Percentiles rank a stretch among this genome's conserved stretches.
Conservation (phyloP, 352 stramenopile species). For the Blastocystis sp. region DNA sequence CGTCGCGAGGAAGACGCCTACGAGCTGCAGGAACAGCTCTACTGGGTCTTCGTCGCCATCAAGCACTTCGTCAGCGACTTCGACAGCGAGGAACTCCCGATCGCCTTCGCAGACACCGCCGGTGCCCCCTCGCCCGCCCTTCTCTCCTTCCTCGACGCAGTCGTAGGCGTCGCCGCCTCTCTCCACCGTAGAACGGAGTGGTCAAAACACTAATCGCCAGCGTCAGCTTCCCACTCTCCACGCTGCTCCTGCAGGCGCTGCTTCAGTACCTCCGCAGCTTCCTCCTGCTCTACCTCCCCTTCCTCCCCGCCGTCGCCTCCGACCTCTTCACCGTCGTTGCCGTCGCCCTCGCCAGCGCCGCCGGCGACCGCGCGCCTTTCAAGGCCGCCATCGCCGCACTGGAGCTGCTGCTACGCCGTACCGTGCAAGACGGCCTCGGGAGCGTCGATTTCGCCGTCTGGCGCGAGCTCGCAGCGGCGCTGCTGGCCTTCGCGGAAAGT, state of each 20-base stretch:
- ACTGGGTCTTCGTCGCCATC: conserved; percentile 19
- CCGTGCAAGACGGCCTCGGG: not conserved
- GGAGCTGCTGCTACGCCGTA: not conserved
- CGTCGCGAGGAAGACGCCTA: not conserved
- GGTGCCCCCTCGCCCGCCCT: not conserved
- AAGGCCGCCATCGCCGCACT: not conserved
- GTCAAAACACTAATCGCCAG: not conserved
- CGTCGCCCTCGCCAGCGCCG: not conserved
- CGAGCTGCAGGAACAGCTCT: conserved; percentile 9
- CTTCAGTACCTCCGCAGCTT: conserved; percentile 18
- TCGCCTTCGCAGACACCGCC: not conserved
- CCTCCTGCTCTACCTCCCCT: conserved; percentile 6
- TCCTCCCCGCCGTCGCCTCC: not conserved
- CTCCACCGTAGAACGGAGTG: not conserved
- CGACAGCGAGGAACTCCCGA: not conserved
- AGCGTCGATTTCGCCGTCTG: not conserved
- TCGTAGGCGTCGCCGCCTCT: not conserved
- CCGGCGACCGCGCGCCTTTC: not conserved
- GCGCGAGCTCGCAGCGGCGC: not conserved
- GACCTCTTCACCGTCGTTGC: conserved; percentile 43
- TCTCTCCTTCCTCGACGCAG: not conserved
- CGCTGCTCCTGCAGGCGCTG: not conserved
- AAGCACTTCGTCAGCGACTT: conserved; percentile 40
- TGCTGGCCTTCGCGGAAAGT: not conserved
- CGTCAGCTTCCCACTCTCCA: not conserved